These are phyloP conservation scores for Wickerhamomyces sydowiorum DNA, from an alignment of 805 yeast species.

Conservation along the genomic window DNA sequence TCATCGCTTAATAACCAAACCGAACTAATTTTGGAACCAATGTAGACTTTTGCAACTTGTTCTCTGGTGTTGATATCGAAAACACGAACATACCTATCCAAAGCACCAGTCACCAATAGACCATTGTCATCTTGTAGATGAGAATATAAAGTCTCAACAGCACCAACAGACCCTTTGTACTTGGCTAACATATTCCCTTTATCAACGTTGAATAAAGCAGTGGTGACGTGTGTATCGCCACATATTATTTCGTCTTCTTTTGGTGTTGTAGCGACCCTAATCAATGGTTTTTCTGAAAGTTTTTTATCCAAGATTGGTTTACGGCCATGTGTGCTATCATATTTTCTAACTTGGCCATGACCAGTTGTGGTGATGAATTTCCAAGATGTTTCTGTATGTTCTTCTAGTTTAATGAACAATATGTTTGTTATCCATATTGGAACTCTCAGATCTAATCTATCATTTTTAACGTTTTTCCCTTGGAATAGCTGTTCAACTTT, in stretches of 20 bases:
- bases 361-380: conserved; percentile 62
- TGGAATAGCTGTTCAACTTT: conserved; percentile 42
- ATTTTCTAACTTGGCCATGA: conserved; percentile 70
- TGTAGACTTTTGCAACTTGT: conserved; percentile 59
- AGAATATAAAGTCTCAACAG: conserved; percentile 36
- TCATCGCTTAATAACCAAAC: conserved; percentile 46
- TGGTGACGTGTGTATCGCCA: conserved; percentile 65
- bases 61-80: conserved; percentile 58
- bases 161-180: conserved; percentile 73
- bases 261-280: conserved; percentile 25
- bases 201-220: conserved; percentile 48
- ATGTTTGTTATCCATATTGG: conserved; percentile 75
- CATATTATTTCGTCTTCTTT: conserved; percentile 44
- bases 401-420: conserved; percentile 33
- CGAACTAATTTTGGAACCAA: conserved; percentile 64
- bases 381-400: conserved; percentile 33
- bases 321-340: conserved; percentile 62
- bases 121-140: conserved; percentile 26
- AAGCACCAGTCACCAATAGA: conserved; percentile 69
- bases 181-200: conserved; percentile 59
- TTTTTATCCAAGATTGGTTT: conserved; percentile 60
- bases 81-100: conserved; percentile 81
- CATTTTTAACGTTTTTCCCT: conserved; percentile 81
- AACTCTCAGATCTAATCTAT: conserved; percentile 69
- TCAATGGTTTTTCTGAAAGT: conserved; percentile 48